These are phyloP conservation scores for Botrytis cinerea DNA, from an alignment of 2,329 filamentous ascomycete species.

Conservation along the genomic window DNA sequence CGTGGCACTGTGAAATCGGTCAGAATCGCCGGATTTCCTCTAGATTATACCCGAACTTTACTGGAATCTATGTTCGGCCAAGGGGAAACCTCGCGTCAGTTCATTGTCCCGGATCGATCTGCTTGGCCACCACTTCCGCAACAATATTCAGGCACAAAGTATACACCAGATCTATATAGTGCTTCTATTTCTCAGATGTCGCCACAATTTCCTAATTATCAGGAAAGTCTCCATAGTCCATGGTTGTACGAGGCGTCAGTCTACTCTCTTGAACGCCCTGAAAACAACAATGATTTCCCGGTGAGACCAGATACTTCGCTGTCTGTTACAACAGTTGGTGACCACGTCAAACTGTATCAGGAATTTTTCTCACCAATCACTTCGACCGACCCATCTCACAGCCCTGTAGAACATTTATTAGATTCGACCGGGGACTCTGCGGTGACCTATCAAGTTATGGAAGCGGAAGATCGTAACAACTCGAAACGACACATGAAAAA, in stretches of 20 bases:
- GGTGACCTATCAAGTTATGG: background rate
- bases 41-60: constrained; percentile 26
- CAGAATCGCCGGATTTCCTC: constrained; percentile 32
- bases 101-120: constrained; percentile 12
- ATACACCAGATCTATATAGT: background rate
- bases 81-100: constrained; percentile 7
- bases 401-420: background rate
- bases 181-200: background rate
- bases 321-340: constrained; percentile 1
- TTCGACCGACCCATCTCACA: background rate
- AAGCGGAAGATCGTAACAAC: constrained; percentile 11
- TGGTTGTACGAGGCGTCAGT: constrained; percentile 12
- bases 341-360: constrained; percentile 15
- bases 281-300: background rate
- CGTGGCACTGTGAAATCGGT: constrained; percentile 27
- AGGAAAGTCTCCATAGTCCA: background rate
- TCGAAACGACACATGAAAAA: background rate
- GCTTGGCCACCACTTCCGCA: constrained; percentile 27
- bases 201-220: background rate
- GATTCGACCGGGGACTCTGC: background rate
- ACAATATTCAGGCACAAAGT: background rate
- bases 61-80: constrained; percentile 28
- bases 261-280: background rate
- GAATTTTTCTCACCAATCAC: background rate
- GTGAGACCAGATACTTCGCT: constrained; percentile 11